These are phyloP conservation scores for Staphylotrichum tortipilum DNA, from an alignment of 495 filamentous ascomycete genomes.

Conservation along the genomic window DNA sequence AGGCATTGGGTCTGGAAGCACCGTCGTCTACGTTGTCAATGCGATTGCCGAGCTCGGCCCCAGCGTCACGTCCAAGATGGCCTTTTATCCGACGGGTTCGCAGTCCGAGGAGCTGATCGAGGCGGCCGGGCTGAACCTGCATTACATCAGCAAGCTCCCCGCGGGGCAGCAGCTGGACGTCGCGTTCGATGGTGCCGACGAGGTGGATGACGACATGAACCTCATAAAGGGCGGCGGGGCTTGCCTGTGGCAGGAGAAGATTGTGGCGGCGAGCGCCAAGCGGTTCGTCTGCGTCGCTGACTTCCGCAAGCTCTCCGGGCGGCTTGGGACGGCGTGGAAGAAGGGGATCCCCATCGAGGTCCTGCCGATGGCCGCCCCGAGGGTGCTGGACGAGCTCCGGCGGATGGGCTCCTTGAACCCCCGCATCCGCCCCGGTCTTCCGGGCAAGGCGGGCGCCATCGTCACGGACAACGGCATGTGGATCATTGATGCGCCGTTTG, in stretches of 20 bases:
- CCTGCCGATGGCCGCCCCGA: conserved; percentile 65
- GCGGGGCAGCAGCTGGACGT: conserved; percentile 54
- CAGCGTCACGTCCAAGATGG: conserved; percentile 52
- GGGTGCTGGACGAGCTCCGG: conserved; percentile 58
- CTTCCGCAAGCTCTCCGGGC: conserved; percentile 72
- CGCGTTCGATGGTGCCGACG: conserved; percentile 91
- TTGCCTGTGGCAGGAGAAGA: conserved; percentile 95
- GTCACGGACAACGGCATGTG: conserved; percentile 93
- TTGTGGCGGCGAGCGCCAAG: conserved; percentile 75
- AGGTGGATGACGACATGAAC: conserved; percentile 91
- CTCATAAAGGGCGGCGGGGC: conserved; percentile 96
- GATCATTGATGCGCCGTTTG: conserved; percentile 87
- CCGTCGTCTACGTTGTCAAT: conserved; percentile 91
- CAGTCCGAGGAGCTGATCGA: conserved; percentile 79
- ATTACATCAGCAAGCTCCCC: conserved; percentile 66
- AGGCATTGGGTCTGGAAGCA: conserved; percentile 90
- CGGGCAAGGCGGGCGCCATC: conserved; percentile 67
- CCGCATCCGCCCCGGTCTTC: conserved; percentile 54
- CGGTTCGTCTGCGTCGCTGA: conserved; percentile 94
- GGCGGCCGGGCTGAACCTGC: conserved; percentile 62
- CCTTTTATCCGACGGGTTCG: conserved; percentile 86
- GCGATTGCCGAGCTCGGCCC: conserved; percentile 69
- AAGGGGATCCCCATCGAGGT: conserved; percentile 88
- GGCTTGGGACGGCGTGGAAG: conserved; percentile 68
- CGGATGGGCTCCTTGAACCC: conserved; percentile 63